Evolutionary conservation across 768 basidiomycete genomes (phyloP).

Genomic region (Phaffia australis): DNA sequence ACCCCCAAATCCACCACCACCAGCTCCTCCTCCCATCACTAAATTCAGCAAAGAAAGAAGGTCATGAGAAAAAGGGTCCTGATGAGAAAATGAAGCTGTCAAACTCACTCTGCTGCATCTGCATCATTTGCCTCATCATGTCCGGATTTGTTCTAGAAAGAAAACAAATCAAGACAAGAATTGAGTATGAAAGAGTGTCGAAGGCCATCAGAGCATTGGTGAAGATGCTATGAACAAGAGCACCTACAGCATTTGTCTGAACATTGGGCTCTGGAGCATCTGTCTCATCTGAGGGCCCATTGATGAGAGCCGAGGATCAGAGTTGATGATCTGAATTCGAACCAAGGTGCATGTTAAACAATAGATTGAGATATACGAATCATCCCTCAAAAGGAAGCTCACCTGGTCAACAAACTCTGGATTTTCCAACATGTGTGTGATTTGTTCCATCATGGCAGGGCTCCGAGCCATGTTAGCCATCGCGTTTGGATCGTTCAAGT

Average conservation of each 20-base stretch:
- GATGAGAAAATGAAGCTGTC: too few species aligned
- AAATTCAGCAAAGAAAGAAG: background rate
- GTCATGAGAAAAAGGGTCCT: background rate
- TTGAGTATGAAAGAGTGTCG: background rate
- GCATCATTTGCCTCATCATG: conserved; percentile 20
- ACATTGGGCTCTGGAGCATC: conserved; percentile 22
- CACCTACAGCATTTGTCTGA: conserved; percentile 13
- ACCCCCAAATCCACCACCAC: conserved; percentile 2
- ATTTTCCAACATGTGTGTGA: conserved; percentile 40
- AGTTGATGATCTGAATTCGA: conserved; percentile 18
- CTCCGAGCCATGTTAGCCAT: conserved; percentile 41
- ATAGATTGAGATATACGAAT: too few species aligned
- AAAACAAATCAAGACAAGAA: background rate
- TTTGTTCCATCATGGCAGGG: conserved; percentile 51
- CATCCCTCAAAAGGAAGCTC: background rate
- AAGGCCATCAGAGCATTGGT: background rate
- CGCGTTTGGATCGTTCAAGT: conserved; percentile 88
- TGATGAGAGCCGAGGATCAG: conserved; percentile 19
- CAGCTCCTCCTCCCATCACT: conserved; percentile 23
- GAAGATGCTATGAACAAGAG: background rate
- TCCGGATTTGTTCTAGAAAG: conserved; percentile 15
- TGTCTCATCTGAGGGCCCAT: conserved; percentile 24
- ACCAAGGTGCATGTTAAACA: background rate
- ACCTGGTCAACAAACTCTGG: conserved; percentile 24
- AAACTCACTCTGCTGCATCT: conserved; percentile 21